phyloP scores from a whole-genome alignment of 2,329 filamentous ascomycete species.

The Alternaria burnsii region DNA sequence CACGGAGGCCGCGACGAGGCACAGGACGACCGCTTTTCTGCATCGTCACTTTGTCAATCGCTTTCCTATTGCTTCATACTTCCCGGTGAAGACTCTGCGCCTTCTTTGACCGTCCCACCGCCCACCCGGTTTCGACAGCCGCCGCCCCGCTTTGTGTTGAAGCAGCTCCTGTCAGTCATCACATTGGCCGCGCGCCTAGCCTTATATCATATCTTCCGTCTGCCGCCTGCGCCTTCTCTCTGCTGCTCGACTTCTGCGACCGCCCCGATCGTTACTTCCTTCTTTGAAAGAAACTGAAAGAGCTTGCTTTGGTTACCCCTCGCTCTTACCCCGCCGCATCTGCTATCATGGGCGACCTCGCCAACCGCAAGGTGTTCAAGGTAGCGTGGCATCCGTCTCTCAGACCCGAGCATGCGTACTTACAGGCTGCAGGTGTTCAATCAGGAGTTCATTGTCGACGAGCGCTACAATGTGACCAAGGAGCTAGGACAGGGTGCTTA shows the following conservation, averaged over 20 bases:
- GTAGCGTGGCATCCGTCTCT: constrained; percentile 5
- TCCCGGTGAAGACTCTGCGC: constrained; percentile 27
- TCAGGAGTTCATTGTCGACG: constrained; percentile 98
- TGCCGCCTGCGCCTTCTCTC: constrained; percentile 23
- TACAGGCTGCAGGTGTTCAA: constrained; percentile 73
- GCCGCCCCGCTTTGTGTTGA: constrained; percentile 29
- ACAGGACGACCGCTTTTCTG: constrained; percentile 32
- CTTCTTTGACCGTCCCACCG: constrained; percentile 18
- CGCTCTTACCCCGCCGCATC: constrained; percentile 12
- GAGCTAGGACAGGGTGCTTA: constrained; percentile 98
- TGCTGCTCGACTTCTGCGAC: constrained; percentile 13
- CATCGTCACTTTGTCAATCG: constrained; percentile 24
- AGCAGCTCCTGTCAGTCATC: constrained; percentile 31
- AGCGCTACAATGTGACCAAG: constrained; percentile 98
- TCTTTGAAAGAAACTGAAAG: not conserved
- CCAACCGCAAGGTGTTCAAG: constrained; percentile 72
- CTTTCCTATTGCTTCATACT: constrained; percentile 20
- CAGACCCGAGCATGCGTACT: not conserved
- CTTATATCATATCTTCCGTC: constrained; percentile 34
- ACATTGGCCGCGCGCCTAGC: constrained; percentile 41
- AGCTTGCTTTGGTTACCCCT: constrained; percentile 58
- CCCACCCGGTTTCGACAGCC: constrained; percentile 28
- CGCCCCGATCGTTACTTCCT: constrained; percentile 2
- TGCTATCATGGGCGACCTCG: constrained; percentile 64
- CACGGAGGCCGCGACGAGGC: constrained; percentile 26